Conservation (phyloP, 352 stramenopile genomes). For the Globisporangium parvum region DNA sequence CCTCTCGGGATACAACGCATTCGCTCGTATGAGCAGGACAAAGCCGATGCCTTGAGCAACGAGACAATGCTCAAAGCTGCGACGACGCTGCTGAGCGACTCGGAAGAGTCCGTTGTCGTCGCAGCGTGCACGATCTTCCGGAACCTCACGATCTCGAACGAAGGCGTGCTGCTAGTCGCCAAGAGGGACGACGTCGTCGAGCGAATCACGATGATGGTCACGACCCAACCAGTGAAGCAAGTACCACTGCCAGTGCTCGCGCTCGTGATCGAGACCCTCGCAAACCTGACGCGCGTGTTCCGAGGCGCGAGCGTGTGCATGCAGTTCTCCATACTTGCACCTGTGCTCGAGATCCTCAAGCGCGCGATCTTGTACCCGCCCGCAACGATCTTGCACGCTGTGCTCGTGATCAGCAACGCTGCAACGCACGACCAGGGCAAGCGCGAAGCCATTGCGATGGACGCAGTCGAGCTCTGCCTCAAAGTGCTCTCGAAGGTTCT, state of each 20-base stretch:
- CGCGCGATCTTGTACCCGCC: constrained; percentile 38
- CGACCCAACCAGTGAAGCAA: constrained; percentile 31
- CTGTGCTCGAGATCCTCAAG: constrained; percentile 52
- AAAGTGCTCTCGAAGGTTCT: constrained; percentile 44
- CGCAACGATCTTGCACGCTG: constrained; percentile 31
- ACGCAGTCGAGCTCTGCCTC: constrained; percentile 51
- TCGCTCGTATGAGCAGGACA: constrained; percentile 12
- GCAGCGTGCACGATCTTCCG: constrained; percentile 44
- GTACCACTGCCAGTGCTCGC: constrained; percentile 30
- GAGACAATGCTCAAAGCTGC: constrained; percentile 49
- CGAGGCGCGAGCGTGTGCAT: constrained; percentile 38
- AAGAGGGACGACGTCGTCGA: constrained; percentile 29
- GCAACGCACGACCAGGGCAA: constrained; percentile 53
- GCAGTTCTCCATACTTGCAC: constrained; percentile 35
- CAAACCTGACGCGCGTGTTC: constrained; percentile 51
- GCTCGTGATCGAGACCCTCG: constrained; percentile 33
- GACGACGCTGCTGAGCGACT: constrained; percentile 31
- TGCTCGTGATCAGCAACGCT: constrained; percentile 45
- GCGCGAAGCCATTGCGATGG: constrained; percentile 34
- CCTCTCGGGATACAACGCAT: too few relatives aligned
- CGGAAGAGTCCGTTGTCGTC: constrained; percentile 37
- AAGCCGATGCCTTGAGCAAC: constrained; percentile 35
- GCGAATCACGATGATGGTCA: constrained; percentile 42
- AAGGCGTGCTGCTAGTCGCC: constrained; percentile 40
- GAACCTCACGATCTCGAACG: constrained; percentile 53